Evolutionary conservation across 371 early-diverging fungal genomes (phyloP).

Genomic region (Dentiscutata heterogama): DNA sequence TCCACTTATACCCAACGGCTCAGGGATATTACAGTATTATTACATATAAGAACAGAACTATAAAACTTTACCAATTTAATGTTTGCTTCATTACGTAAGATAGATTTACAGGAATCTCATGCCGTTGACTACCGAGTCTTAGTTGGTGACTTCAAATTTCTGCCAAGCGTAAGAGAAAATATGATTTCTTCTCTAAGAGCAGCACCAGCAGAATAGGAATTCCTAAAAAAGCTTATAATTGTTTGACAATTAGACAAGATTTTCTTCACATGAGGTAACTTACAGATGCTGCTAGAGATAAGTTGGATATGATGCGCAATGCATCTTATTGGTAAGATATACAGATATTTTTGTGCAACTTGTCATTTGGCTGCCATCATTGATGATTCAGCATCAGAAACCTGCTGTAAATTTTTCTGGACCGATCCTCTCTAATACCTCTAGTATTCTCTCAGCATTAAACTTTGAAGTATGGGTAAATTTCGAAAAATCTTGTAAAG

Average conservation of each 20-base stretch:
- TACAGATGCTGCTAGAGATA: not conserved
- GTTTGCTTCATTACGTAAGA: not conserved
- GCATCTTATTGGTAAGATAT: constrained; percentile 18
- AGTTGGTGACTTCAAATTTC: not conserved
- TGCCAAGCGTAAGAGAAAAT: not conserved
- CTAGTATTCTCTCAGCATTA: not conserved
- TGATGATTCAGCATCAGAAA: not conserved
- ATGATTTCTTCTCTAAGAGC: too few relatives aligned
- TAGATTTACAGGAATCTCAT: constrained; percentile 9
- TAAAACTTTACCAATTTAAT: not conserved
- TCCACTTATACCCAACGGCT: too few relatives aligned
- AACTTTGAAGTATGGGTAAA: not conserved
- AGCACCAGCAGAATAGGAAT: not conserved
- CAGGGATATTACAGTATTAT: too few relatives aligned
- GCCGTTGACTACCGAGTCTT: not conserved
- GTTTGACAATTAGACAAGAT: not conserved
- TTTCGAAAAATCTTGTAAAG: too few relatives aligned
- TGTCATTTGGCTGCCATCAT: not conserved
- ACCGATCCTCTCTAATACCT: not conserved
- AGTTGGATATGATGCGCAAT: too few relatives aligned
- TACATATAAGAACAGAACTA: too few relatives aligned
- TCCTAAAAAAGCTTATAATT: constrained; percentile 17
- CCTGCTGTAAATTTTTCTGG: not conserved
- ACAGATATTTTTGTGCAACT: not conserved
- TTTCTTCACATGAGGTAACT: not conserved